Conservation (phyloP, 768 basidiomycete species). For the Phallus indusiatus region DNA sequence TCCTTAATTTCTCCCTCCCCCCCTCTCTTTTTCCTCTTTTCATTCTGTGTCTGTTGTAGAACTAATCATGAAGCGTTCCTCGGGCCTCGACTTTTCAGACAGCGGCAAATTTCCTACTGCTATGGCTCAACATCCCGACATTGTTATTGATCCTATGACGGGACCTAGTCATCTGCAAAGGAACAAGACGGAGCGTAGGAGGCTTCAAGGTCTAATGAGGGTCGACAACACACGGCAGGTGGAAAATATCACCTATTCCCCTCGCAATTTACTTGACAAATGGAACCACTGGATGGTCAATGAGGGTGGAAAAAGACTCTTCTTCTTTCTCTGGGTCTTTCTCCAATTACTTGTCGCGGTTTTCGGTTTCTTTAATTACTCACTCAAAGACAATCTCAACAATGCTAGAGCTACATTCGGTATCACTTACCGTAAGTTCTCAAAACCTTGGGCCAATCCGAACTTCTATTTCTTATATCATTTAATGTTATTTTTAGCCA, state of each 20-base stretch:
- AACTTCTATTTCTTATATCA: background rate
- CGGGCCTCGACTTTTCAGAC: constrained; percentile 65
- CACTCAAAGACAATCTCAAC: constrained; percentile 66
- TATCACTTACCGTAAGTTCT: constrained; percentile 59
- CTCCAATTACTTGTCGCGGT: constrained; percentile 70
- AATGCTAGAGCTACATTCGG: constrained; percentile 66
- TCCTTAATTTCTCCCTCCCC: background rate
- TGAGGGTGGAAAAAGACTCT: constrained; percentile 71
- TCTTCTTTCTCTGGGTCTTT: constrained; percentile 74
- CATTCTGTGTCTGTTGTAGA: too few relatives aligned
- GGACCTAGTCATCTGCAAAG: constrained; percentile 52
- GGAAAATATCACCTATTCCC: constrained; percentile 18
- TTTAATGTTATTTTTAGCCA: constrained; percentile 37
- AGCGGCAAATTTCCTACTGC: constrained; percentile 26
- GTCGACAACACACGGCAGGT: constrained; percentile 24
- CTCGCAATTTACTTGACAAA: constrained; percentile 34
- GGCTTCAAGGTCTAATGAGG: constrained; percentile 80
- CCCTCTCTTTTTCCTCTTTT: background rate
- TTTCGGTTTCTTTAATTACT: constrained; percentile 72
- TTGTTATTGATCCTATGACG: constrained; percentile 27
- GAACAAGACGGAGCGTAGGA: constrained; percentile 76
- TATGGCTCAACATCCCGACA: constrained; percentile 39
- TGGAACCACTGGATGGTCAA: constrained; percentile 87
- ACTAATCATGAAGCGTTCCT: constrained; percentile 33
- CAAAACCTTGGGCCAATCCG: background rate